Base-by-base conservation (phyloP, 495 filamentous ascomycete genomes). In the Patellaria atrata region DNA sequence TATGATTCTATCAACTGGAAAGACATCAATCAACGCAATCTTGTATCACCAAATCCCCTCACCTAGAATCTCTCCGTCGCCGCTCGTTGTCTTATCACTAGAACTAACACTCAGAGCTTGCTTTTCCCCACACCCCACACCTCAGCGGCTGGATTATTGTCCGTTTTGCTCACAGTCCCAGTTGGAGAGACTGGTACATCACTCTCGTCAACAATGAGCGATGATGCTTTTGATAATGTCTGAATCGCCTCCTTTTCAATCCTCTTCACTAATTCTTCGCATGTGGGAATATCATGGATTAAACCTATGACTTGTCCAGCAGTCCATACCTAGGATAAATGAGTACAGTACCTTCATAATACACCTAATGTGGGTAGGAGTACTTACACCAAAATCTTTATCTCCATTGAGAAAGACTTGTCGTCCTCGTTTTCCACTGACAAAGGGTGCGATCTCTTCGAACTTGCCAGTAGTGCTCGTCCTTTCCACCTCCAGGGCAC, bases 391-490 rank as follows among this genome's bases (percentile, higher is more conserved):
- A 56, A 71, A 83, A 44, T 97, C 80, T 39, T 79, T 67, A 52
- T 97, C 89, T 22, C 89, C 89, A 45, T 83, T 93, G 28, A 85
- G 43, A 57, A 94, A 97, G 15, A 97, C 89, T 64, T 94, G 65
- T 17, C 80, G 64, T 12, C 89, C 89, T 31, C 87, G 68, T 71
- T 94, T 79, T 28, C 89, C 89, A 52, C 83, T 94, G 15, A 97
- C 82, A 46, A 69, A 83, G 29, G 80, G 81, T 19, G 79, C 83
- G 39, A 97, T 74, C 57, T 96, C 89, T 38, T 77, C 70, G 46
- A 97, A 97, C 39, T 94, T 80, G 21, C 86, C 89, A 6, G 76
- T 80, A 44, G 60, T 72, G 60, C 82, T 89, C 68, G 85, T 79
- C 43, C 62, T 61, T 65, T 97, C 89, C 35, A 91, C 64, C 66